phyloP scores from a whole-genome alignment of 2,329 filamentous ascomycete species.

The Coleophoma crateriformis region DNA sequence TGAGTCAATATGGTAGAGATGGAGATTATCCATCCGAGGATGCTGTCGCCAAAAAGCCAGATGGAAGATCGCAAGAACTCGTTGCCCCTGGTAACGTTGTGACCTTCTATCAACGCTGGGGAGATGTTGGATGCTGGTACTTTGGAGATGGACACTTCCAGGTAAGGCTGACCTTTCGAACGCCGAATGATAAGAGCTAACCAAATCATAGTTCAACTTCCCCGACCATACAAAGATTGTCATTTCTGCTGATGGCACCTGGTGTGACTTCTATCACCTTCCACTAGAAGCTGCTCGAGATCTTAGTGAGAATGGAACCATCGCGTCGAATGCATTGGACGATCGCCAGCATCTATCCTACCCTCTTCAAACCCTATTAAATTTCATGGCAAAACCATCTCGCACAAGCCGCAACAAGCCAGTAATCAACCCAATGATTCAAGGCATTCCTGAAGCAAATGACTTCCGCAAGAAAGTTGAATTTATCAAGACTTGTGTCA shows the following conservation, averaged over 20 bases:
- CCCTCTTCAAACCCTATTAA: constrained; percentile 67
- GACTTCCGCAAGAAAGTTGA: constrained; percentile 68
- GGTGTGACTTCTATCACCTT: constrained; percentile 74
- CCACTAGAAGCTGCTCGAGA: constrained; percentile 64
- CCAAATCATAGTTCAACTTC: constrained; percentile 64
- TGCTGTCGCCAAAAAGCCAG: constrained; percentile 25
- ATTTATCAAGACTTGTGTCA: constrained; percentile 63
- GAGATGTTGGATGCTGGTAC: constrained; percentile 76
- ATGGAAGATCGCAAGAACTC: constrained; percentile 25
- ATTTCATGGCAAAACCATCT: constrained; percentile 47
- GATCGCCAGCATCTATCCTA: constrained; percentile 67
- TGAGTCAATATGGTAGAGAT: constrained; percentile 69
- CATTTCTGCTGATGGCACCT: constrained; percentile 66
- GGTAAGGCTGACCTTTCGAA: constrained; percentile 32
- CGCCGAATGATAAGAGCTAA: constrained; percentile 9
- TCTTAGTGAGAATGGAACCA: constrained; percentile 58
- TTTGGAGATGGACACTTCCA: constrained; percentile 77
- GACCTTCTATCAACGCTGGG: constrained; percentile 76
- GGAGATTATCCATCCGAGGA: constrained; percentile 49
- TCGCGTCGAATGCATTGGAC: constrained; percentile 65
- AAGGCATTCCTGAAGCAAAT: constrained; percentile 65
- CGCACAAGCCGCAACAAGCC: constrained; percentile 49
- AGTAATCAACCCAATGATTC: constrained; percentile 54
- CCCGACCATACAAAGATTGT: constrained; percentile 85
- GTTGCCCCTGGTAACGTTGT: constrained; percentile 50